Percentiles rank a stretch among this genome's conserved stretches.
phyloP scores from a whole-genome alignment of 768 basidiomycete species.

The Mycena epipterygia region DNA sequence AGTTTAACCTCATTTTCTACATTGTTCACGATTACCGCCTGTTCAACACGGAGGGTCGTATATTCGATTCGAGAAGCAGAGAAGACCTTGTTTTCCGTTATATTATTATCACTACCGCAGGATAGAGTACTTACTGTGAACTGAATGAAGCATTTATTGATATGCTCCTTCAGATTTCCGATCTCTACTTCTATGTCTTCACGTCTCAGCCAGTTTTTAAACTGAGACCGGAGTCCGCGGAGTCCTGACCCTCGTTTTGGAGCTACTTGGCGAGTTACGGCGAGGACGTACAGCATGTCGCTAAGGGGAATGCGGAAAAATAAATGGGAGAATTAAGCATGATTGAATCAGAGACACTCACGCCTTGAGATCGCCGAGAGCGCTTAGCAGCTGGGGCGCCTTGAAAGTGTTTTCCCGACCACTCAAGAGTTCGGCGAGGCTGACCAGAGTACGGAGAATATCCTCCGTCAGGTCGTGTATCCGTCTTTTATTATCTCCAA shows the following conservation, averaged over 20 bases:
- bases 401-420: slow-evolving; percentile 1
- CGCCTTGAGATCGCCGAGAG: slow-evolving; percentile 25
- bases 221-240: slow-evolving; percentile 8
- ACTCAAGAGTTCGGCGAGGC: background rate
- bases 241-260: background rate
- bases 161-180: slow-evolving; percentile 11
- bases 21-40: slow-evolving; percentile 5
- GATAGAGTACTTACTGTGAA: slow-evolving; percentile 21
- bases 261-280: background rate
- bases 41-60: slow-evolving; percentile 15
- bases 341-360: background rate
- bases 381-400: slow-evolving; percentile 14
- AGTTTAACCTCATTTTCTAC: slow-evolving; percentile 23
- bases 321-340: background rate
- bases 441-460: slow-evolving; percentile 4
- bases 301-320: background rate
- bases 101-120: background rate
- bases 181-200: slow-evolving; percentile 23
- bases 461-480: slow-evolving; percentile 17
- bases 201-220: slow-evolving; percentile 29
- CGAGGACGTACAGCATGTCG: slow-evolving; percentile 20
- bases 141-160: slow-evolving; percentile 22
- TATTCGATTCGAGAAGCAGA: slow-evolving; percentile 22
- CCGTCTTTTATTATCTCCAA: slow-evolving; percentile 6
- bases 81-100: slow-evolving; percentile 13